phyloP scores from a whole-genome alignment of 176 grass and related monocot species.

The Aegilops longissima region DNA sequence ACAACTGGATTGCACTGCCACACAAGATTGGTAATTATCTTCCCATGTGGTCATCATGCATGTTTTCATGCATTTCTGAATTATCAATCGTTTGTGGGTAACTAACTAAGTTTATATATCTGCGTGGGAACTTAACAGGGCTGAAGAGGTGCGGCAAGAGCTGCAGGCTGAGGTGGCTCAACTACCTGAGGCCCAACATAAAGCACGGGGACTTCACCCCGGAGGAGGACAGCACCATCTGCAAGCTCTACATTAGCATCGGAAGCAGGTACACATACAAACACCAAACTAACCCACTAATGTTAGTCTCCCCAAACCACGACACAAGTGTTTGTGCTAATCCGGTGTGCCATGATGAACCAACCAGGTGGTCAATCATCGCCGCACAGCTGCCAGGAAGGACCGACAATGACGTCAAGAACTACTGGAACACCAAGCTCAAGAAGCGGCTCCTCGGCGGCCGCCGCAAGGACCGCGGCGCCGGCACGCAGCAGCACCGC shows the following conservation, averaged over 20 bases:
- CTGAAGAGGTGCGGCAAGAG: conserved; percentile 89
- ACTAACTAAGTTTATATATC: background rate
- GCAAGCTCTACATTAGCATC: conserved; percentile 97
- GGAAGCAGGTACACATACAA: conserved; percentile 66
- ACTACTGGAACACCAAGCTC: conserved; percentile 99
- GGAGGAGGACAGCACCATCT: conserved; percentile 87
- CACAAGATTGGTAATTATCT: conserved; percentile 68
- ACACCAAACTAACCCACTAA: background rate
- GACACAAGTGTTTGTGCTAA: background rate
- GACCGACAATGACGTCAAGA: conserved; percentile 95
- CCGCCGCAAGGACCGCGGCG: conserved; percentile 51
- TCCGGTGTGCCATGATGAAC: background rate
- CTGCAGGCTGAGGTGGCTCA: conserved; percentile 99
- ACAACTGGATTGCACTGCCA: conserved; percentile 90
- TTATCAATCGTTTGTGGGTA: background rate
- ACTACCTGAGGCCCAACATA: conserved; percentile 97
- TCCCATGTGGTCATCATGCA: too few species aligned
- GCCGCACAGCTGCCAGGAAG: conserved; percentile 90
- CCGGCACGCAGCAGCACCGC: background rate
- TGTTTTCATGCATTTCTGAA: too few species aligned
- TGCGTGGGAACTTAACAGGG: conserved; percentile 35
- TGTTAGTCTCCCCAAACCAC: background rate
- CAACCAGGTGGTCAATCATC: conserved; percentile 91
- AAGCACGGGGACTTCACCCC: conserved; percentile 93
- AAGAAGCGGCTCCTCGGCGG: conserved; percentile 89